Base-by-base conservation (phyloP, 345 rosid genomes). In the Dimocarpus longan region DNA sequence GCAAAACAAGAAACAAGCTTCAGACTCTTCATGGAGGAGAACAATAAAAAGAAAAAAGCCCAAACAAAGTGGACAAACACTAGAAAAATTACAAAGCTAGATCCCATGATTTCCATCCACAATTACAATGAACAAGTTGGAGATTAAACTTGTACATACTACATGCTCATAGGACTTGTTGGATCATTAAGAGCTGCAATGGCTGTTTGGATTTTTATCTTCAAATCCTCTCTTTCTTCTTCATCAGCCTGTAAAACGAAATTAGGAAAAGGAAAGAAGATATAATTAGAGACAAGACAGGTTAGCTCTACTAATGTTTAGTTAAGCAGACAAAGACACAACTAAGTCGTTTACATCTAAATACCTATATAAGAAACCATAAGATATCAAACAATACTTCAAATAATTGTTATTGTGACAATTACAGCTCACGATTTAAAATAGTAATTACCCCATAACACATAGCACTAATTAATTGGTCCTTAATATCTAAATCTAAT, bases 121-220 rank as follows among this genome's bases (percentile, higher is more conserved):
- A 21, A 42, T 13, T 28, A 15, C 21, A 56, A 32, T 32, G 32
- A 60, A 26, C 43, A 57, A 39, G 22, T 39, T 39, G 76, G 37
- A 32, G 37, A 56, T 71, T 37, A 21, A 52, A 11, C 24, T 21
- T 60, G 64, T 54, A 64, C 16, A 6, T 10, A 10, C 76, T 81
- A 88, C 71, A 86, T 82, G 84, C 95, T 87, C 90, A 86, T 88
- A 0, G 93, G 95, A 80, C 95, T 89, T 19, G 75, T 84, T 2
- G 91, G 91, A 77, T 88, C 92, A 13, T 82, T 83, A 18, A 88
- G 84, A 5, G 93, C 89, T 62, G 88, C 87, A 64, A 91, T 87
- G 15, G 93, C 95, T 28, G 85, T 74, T 74, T 90, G 83, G 13
- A 91, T 90, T 77, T 80, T 81, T 8, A 66, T 22, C 77, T 82